phyloP scores from a whole-genome alignment of 176 grass and related monocot genomes.

The Carex kokanica region DNA sequence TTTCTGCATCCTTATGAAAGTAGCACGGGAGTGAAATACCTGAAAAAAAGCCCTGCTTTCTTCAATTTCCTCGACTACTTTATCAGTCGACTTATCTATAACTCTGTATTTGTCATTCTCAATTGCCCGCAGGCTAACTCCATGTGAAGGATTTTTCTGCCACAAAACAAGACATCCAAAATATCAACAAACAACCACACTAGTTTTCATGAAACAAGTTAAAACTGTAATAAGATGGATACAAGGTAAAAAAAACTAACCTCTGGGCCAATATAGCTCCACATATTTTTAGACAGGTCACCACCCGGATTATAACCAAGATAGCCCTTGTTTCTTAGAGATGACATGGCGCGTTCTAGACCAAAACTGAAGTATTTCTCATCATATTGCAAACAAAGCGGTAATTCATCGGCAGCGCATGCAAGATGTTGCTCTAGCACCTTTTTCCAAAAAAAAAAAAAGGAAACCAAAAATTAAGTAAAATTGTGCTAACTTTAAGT shows the following conservation, averaged over 20 bases:
- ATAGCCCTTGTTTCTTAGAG: conserved; percentile 65
- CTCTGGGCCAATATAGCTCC: conserved; percentile 88
- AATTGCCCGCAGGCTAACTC: conserved; percentile 70
- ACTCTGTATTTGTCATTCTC: conserved; percentile 78
- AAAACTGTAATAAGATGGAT: conserved; percentile 1
- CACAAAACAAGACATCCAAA: conserved; percentile 31
- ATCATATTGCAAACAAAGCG: conserved; percentile 84
- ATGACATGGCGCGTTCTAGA: conserved; percentile 36
- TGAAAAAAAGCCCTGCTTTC: conserved; percentile 94
- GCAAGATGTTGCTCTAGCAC: conserved; percentile 74
- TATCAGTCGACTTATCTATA: conserved; percentile 48
- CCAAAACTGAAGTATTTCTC: conserved; percentile 59
- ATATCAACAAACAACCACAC: conserved; percentile 6
- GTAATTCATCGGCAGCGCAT: conserved; percentile 90
- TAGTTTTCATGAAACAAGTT: conserved; percentile 1
- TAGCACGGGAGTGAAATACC: conserved; percentile 33
- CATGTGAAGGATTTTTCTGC: conserved; percentile 73
- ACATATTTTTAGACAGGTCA: conserved; percentile 62
- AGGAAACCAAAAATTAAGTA: background rate
- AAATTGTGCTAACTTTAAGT: conserved; percentile 1
- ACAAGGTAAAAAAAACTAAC: conserved; percentile 33
- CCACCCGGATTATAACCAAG: conserved; percentile 51
- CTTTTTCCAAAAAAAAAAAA: conserved; percentile 28
- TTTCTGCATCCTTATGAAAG: background rate
- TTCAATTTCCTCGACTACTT: conserved; percentile 90